A percentile compares a stretch with the other conserved stretches of the same genome.
Evolutionary conservation across 1,284 basidiomycete genomes (phyloP).

Genomic region (Singerocomus rubriflavus): DNA sequence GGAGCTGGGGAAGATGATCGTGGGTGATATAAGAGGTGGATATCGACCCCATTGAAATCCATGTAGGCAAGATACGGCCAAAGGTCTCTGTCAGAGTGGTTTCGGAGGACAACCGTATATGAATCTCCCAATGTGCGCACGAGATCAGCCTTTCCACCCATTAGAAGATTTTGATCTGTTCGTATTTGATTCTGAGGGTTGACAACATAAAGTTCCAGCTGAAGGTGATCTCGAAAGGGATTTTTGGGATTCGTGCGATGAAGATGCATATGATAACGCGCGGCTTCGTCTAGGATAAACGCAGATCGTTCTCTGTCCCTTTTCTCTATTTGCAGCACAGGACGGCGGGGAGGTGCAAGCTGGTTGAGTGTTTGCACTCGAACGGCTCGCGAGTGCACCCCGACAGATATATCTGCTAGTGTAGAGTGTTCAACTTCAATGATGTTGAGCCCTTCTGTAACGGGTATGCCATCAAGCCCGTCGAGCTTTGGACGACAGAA

Average conservation of each 20-base stretch:
- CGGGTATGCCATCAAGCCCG: slow-evolving; percentile 25
- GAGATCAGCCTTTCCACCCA: slow-evolving; percentile 38
- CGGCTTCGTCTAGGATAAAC: slow-evolving; percentile 40
- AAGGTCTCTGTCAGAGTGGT: slow-evolving; percentile 40
- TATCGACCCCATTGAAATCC: slow-evolving; percentile 43
- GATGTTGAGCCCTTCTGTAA: slow-evolving; percentile 35
- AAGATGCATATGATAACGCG: slow-evolving; percentile 46
- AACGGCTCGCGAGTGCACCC: slow-evolving; percentile 34
- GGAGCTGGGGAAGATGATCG: slow-evolving; percentile 27
- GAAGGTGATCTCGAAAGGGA: slow-evolving; percentile 36
- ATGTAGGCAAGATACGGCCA: slow-evolving; percentile 49
- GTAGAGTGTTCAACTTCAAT: slow-evolving; percentile 35
- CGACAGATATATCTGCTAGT: slow-evolving; percentile 42
- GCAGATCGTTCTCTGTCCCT: slow-evolving; percentile 34
- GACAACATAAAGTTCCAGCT: slow-evolving; percentile 39
- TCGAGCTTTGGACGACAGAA: slow-evolving; percentile 32
- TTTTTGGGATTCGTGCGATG: slow-evolving; percentile 40
- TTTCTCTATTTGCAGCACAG: slow-evolving; percentile 36
- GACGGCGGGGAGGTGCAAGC: slow-evolving; percentile 31
- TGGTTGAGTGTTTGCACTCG: slow-evolving; percentile 39
- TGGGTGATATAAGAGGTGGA: slow-evolving; percentile 42
- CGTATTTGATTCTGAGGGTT: slow-evolving; percentile 34
- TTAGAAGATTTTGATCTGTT: slow-evolving; percentile 37
- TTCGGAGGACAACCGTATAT: slow-evolving; percentile 41
- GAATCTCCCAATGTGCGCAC: slow-evolving; percentile 33